Percentiles rank a stretch among this genome's conserved stretches.
phyloP scores from a whole-genome alignment of 73 alveolate species.

The Paramecium sonneborni region DNA sequence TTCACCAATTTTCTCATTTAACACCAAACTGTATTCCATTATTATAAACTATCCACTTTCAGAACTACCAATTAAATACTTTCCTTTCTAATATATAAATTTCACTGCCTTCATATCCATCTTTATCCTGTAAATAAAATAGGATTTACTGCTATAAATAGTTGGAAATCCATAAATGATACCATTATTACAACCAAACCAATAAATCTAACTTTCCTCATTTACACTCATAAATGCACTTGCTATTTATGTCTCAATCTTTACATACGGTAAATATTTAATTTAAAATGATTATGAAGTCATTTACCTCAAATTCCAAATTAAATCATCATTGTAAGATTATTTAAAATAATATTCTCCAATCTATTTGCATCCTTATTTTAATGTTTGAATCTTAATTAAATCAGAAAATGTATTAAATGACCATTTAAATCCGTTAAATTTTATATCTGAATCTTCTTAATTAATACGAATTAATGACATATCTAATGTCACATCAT shows the following conservation, averaged over 20 bases:
- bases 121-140: not conserved
- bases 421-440: not conserved
- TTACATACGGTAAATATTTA: not conserved
- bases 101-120: not conserved
- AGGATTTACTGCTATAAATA: not conserved
- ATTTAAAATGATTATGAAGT: not conserved
- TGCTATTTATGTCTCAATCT: not conserved
- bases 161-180: conserved; percentile 31
- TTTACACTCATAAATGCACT: conserved; percentile 9
- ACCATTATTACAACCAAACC: conserved; percentile 30
- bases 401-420: not conserved
- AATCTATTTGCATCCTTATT: not conserved
- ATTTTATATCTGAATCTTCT: not conserved
- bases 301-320: not conserved
- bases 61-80: not conserved
- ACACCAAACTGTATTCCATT: not conserved
- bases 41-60: not conserved
- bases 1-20: not conserved
- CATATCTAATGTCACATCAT: not conserved
- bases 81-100: not conserved
- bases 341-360: not conserved
- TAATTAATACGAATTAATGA: not conserved
- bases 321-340: not conserved
- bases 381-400: not conserved
- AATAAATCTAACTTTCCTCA: not conserved